Evolutionary conservation across 2,329 filamentous ascomycete species (phyloP).

Genomic region (Botryotinia narcissicola): DNA sequence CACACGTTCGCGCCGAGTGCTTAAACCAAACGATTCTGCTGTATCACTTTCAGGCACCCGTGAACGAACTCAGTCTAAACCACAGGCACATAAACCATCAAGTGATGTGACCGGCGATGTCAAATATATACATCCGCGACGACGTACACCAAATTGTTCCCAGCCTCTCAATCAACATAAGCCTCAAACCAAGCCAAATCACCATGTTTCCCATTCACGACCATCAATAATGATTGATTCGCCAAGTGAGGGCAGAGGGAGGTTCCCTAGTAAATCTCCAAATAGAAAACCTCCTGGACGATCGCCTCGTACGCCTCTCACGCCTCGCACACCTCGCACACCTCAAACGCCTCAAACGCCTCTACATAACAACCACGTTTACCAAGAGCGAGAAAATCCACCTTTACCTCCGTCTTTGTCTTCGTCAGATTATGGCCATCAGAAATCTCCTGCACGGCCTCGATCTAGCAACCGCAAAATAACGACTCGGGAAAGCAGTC

Average conservation of each 20-base stretch:
- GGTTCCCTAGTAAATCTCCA: background rate
- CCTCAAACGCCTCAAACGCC: background rate
- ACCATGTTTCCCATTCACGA: rapidly evolving
- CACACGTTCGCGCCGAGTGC: background rate
- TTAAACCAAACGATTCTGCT: background rate
- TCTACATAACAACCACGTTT: background rate
- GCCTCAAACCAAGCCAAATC: background rate
- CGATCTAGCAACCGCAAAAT: background rate
- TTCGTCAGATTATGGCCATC: background rate
- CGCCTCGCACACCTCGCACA: background rate
- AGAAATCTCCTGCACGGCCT: background rate
- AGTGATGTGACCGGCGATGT: too few relatives aligned
- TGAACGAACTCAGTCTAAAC: background rate
- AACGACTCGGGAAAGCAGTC: background rate
- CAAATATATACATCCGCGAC: too few relatives aligned
- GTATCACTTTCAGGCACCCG: background rate
- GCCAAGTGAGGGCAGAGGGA: background rate
- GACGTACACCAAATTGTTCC: too few relatives aligned
- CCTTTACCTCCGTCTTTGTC: background rate
- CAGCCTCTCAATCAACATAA: background rate
- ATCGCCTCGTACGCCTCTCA: background rate
- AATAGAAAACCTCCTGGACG: background rate
- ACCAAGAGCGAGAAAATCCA: background rate
- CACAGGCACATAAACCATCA: background rate
- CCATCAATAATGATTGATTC: background rate